Evolutionary conservation across 768 basidiomycete species (phyloP).

Genomic region (Hydnomerulius pinastri): DNA sequence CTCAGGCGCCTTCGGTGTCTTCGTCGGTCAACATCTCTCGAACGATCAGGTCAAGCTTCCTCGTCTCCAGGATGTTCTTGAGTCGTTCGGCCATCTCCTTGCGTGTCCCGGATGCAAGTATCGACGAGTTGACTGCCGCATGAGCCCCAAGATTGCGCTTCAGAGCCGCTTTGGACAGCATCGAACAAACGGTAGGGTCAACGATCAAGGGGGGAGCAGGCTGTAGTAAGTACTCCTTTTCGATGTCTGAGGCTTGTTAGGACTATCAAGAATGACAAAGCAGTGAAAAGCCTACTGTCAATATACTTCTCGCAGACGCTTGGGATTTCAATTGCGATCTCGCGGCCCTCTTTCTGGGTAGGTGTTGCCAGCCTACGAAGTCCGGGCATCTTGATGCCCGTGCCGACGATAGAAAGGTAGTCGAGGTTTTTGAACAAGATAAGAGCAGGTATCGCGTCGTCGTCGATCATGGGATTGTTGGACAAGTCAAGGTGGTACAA

Average conservation of each 20-base stretch:
- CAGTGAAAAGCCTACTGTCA: constrained; percentile 41
- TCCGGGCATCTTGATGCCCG: constrained; percentile 57
- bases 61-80: constrained; percentile 42
- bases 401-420: constrained; percentile 55
- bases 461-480: constrained; percentile 52
- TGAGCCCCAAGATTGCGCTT: constrained; percentile 61
- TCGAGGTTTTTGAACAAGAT: constrained; percentile 47
- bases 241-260: constrained; percentile 39
- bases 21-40: constrained; percentile 42
- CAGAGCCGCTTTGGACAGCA: constrained; percentile 49
- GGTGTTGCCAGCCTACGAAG: constrained; percentile 49
- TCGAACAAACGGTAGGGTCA: constrained; percentile 40
- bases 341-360: constrained; percentile 38
- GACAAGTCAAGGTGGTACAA: constrained; percentile 55
- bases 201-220: constrained; percentile 51
- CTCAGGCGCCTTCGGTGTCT: background rate
- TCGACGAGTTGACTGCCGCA: constrained; percentile 44
- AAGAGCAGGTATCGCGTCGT: constrained; percentile 59
- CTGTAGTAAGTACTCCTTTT: constrained; percentile 48
- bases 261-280: background rate
- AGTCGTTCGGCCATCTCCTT: constrained; percentile 53
- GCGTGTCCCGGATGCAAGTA: constrained; percentile 48
- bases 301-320: constrained; percentile 53
- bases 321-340: constrained; percentile 57
- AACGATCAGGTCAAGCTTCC: constrained; percentile 54